These are phyloP conservation scores for Yamadazyma phyllophila DNA, from an alignment of 805 yeast genomes.

Conservation along the genomic window DNA sequence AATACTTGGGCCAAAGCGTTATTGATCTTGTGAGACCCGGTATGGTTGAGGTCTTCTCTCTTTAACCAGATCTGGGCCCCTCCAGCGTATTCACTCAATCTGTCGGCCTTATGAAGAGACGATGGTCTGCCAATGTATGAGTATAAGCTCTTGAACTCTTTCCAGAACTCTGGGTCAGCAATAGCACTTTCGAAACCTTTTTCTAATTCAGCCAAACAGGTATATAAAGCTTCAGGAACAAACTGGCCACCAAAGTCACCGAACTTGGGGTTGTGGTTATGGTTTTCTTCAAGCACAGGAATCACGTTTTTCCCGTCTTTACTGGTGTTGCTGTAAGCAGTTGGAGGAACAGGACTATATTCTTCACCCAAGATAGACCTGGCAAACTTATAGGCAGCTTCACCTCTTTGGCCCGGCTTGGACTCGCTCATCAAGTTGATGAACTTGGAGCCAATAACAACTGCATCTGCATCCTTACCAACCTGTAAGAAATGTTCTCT, in stretches of 20 bases:
- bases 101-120: slow-evolving; percentile 82
- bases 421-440: slow-evolving; percentile 69
- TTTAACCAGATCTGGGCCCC: slow-evolving; percentile 95
- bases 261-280: slow-evolving; percentile 71
- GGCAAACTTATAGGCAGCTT: slow-evolving; percentile 65
- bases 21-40: slow-evolving; percentile 86
- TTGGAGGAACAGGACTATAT: slow-evolving; percentile 29
- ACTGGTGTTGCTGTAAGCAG: slow-evolving; percentile 19
- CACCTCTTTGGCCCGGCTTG: slow-evolving; percentile 56
- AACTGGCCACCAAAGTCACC: slow-evolving; percentile 99
- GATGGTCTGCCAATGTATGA: slow-evolving; percentile 97
- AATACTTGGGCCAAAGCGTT: slow-evolving; percentile 82
- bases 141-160: slow-evolving; percentile 79
- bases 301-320: slow-evolving; percentile 28
- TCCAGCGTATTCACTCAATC: slow-evolving; percentile 85
- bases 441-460: slow-evolving; percentile 89
- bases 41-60: slow-evolving; percentile 92
- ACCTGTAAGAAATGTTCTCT: slow-evolving; percentile 84
- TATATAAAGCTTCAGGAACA: slow-evolving; percentile 93
- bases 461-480: slow-evolving; percentile 86
- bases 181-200: slow-evolving; percentile 81
- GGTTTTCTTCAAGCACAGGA: slow-evolving; percentile 51
- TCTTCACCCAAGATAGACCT: slow-evolving; percentile 65
- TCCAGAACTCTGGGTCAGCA: slow-evolving; percentile 92
- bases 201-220: slow-evolving; percentile 88